These are phyloP conservation scores for Boletellus sp. DNA, from an alignment of 1,284 basidiomycete genomes.

Conservation along the genomic window DNA sequence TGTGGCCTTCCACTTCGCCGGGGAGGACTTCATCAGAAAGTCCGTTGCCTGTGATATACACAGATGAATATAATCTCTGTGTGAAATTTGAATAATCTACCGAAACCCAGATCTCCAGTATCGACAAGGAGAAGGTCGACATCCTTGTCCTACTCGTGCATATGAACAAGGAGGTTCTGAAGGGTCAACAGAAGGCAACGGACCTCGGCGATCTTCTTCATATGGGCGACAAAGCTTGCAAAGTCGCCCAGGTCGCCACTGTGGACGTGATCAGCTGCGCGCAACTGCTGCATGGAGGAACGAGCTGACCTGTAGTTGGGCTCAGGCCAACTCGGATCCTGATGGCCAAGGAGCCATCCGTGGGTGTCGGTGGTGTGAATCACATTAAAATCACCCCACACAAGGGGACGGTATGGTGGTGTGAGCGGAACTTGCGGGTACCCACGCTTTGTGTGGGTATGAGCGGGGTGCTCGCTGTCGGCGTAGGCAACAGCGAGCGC, in stretches of 20 bases:
- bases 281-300: background rate
- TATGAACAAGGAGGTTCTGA: background rate
- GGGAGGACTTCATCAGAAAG: slow-evolving; percentile 68
- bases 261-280: background rate
- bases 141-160: slow-evolving; percentile 47
- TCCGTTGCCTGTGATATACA: slow-evolving; percentile 53
- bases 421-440: slow-evolving; percentile 45
- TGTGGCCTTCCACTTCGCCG: slow-evolving; percentile 71
- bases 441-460: slow-evolving; percentile 39
- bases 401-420: slow-evolving; percentile 57
- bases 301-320: slow-evolving; percentile 62
- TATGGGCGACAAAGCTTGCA: slow-evolving; percentile 75
- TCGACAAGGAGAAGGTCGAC: slow-evolving; percentile 72
- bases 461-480: slow-evolving; percentile 29
- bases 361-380: slow-evolving; percentile 82
- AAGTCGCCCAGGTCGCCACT: slow-evolving; percentile 80
- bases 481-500: slow-evolving; percentile 21
- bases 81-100: slow-evolving; percentile 29
- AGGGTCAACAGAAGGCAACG: slow-evolving; percentile 15
- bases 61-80: background rate
- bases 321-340: slow-evolving; percentile 64
- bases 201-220: slow-evolving; percentile 69
- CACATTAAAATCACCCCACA: slow-evolving; percentile 74
- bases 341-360: slow-evolving; percentile 77
- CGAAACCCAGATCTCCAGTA: slow-evolving; percentile 80